Percentiles rank a stretch among this genome's conserved stretches.
phyloP scores from a whole-genome alignment of 2,329 filamentous ascomycete genomes.

The Scolecobasidium constrictum region DNA sequence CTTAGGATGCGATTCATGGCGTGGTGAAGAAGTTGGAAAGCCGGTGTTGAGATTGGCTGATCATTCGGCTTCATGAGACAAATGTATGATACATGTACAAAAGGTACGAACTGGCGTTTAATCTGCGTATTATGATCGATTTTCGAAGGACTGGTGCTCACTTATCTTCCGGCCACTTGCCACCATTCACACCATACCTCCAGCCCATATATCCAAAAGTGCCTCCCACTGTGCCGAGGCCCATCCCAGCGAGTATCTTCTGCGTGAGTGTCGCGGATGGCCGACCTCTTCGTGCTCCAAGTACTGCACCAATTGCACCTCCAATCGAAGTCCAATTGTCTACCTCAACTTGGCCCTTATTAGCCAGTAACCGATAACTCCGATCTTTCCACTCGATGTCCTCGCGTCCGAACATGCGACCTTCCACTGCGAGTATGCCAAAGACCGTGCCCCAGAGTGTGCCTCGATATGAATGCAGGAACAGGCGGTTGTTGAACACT shows the following conservation, averaged over 20 bases:
- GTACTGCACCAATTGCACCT: slow-evolving; percentile 23
- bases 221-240: slow-evolving; percentile 39
- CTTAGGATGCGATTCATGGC: too few species aligned
- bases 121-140: too few species aligned
- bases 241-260: slow-evolving; percentile 33
- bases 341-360: slow-evolving; percentile 42
- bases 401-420: slow-evolving; percentile 44
- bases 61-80: too few species aligned
- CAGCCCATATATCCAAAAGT: slow-evolving; percentile 39
- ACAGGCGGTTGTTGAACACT: slow-evolving; percentile 24
- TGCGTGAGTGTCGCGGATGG: slow-evolving; percentile 17
- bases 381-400: slow-evolving; percentile 55
- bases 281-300: slow-evolving; percentile 20
- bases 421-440: slow-evolving; percentile 32
- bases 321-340: slow-evolving; percentile 45
- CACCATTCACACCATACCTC: slow-evolving; percentile 40
- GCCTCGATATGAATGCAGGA: slow-evolving; percentile 34
- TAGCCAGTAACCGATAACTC: slow-evolving; percentile 50
- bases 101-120: too few species aligned
- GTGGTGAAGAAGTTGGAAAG: too few species aligned
- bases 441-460: slow-evolving; percentile 35
- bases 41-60: too few species aligned
- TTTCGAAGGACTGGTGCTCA: too few species aligned
- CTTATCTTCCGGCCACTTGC: slow-evolving; percentile 11
- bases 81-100: too few species aligned